A percentile compares a stretch with the other conserved stretches of the same genome.
Conservation (phyloP, 768 basidiomycete species). For the Cystobasidium tubakii region DNA sequence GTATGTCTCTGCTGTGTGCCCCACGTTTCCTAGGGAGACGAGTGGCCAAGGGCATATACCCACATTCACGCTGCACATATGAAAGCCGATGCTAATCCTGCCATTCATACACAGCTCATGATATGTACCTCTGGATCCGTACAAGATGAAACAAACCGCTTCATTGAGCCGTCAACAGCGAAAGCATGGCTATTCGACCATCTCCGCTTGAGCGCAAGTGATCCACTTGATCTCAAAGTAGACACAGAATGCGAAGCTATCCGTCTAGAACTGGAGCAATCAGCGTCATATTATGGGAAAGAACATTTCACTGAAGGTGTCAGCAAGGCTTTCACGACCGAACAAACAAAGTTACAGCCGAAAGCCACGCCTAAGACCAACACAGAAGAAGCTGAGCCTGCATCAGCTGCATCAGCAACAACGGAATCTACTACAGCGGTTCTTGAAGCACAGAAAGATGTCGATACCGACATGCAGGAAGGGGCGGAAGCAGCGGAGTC, state of each 20-base stretch:
- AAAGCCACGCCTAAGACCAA: constrained; percentile 45
- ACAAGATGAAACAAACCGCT: constrained; percentile 57
- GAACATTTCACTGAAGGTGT: constrained; percentile 82
- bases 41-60: neutral
- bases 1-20: neutral
- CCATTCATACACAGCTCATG: constrained; percentile 58
- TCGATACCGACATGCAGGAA: neutral
- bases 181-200: constrained; percentile 80
- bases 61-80: too few relatives aligned
- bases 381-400: neutral
- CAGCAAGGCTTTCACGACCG: constrained; percentile 61
- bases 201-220: constrained; percentile 48
- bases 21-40: neutral
- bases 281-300: constrained; percentile 62
- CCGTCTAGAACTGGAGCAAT: constrained; percentile 70
- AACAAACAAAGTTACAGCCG: constrained; percentile 26
- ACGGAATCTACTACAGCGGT: neutral
- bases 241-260: constrained; percentile 66
- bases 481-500: neutral
- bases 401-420: constrained; percentile 42
- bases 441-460: neutral
- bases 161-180: constrained; percentile 74
- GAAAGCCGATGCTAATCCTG: too few relatives aligned
- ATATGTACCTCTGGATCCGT: constrained; percentile 58
- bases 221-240: constrained; percentile 45